Evolutionary conservation across 306 rosid species (phyloP), one percentile per base, ranked within the genome.

Genomic region (Fagus sylvatica): DNA sequence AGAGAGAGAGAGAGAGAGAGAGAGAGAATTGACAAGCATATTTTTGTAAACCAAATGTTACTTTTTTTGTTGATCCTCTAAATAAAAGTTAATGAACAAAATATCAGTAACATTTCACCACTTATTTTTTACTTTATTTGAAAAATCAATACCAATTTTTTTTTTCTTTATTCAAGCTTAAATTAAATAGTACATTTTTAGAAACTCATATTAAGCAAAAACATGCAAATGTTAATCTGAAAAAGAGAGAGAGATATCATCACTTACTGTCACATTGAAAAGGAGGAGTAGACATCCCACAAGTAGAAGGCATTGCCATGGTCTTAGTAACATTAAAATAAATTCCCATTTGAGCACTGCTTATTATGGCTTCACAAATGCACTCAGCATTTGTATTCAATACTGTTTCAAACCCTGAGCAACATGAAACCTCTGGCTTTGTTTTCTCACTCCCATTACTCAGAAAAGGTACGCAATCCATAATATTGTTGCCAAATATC

Each of bases 391-490:
- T 13, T 7, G 53, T 30, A 22, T 76, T 53, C 16, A 64, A 32
- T 1, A 59, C 76, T 16, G 56, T 46, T 33, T 60, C 36, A 34
- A 57, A 34, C 5, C 81, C 81, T 7, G 74, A 15, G 42, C 84
- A 81, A 56, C 84, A 81, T 0, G 80, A 53, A 19, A 7, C 51
- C 0, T 19, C 77, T 2, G 78, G 81, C 42, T 30, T 64, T 36
- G 43, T 62, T 64, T 15, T 2, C 1, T 30, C 53, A 16, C 61
- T 37, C 2, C 62, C 84, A 33, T 76, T 61, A 7, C 28, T 76
- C 54, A 81, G 2, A 55, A 30, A 81, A 33, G 77, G 32, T 17
- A 81, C 7, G 68, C 88, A 84, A 41, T 65, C 78, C 6, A 66
- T 40, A 69, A 81, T 62, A 0, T 54, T 22, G 28, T 22, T 22